Evolutionary conservation across 768 basidiomycete genomes (phyloP), one percentile per base, ranked within the genome.

Genomic region (Boletus edulis): DNA sequence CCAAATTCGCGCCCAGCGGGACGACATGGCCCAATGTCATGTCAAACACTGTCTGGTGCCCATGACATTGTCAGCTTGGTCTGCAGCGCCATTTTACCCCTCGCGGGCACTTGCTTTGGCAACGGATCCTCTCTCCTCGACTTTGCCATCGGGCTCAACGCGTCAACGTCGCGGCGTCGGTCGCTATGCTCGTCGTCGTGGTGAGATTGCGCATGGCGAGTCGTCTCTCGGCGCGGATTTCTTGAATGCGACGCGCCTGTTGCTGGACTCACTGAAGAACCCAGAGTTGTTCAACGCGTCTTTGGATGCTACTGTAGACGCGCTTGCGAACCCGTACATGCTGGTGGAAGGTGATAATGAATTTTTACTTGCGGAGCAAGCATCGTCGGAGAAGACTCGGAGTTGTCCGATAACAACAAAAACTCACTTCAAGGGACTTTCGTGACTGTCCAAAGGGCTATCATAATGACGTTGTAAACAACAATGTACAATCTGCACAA

Each of bases 401-500:
- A 29, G 27, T 29, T 29, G 27, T 29, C 27, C 27, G 27, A 29
- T 9, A 29, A 29, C 20, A 20, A 20, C 20, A 20, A n/a, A n/a
- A n/a, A n/a, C n/a, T n/a, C n/a, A n/a, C n/a, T n/a, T n/a, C n/a
- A n/a, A n/a, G n/a, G n/a, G n/a, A n/a, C n/a, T n/a, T n/a, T n/a
- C n/a, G n/a, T n/a, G n/a, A n/a, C 27, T 27, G 44, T 32, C 27
- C 27, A 9, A 29, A 29, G 8, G 8, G 27, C 27, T 6, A 10
- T 43, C 8, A n/a, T 41, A 15, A 17, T 22, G 11, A 37, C 39
- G 9, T 53, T 20, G 18, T 15, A 22, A 18, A 37, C 34, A 4
- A 29, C 14, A 47, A 48, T 54, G 37, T 44, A 42, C 52, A 55
- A 60, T 69, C 49, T 63, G 57, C 56, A 68, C 58, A 55, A 56